These are phyloP conservation scores for Jamesozyma rosinii DNA, from an alignment of 805 yeast genomes.

Conservation along the genomic window DNA sequence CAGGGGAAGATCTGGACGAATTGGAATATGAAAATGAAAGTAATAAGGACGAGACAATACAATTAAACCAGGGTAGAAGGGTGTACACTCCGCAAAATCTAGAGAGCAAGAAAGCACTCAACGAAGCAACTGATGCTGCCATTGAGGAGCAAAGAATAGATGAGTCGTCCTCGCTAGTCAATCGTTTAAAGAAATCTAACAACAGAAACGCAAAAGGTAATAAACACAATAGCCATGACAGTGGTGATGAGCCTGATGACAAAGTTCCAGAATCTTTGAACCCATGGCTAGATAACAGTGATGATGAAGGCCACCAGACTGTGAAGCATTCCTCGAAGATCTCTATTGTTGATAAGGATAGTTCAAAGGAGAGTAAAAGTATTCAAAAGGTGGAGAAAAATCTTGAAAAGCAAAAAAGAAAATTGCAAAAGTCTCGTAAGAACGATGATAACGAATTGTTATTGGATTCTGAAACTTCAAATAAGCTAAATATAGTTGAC, in stretches of 20 bases:
- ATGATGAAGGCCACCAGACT: constrained; percentile 16
- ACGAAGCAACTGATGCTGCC: constrained; percentile 31
- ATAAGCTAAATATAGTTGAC: constrained; percentile 47
- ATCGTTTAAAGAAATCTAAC: constrained; percentile 28
- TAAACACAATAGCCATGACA: not conserved
- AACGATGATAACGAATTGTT: constrained; percentile 30
- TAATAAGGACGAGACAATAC: constrained; percentile 38
- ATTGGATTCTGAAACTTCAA: constrained; percentile 36
- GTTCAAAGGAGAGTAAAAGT: constrained; percentile 42
- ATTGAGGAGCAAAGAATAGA: constrained; percentile 43
- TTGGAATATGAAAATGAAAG: constrained; percentile 24
- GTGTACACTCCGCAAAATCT: constrained; percentile 54
- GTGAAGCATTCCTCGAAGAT: constrained; percentile 40
- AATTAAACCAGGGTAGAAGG: constrained; percentile 69
- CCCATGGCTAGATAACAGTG: constrained; percentile 42
- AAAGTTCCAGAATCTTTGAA: constrained; percentile 29
- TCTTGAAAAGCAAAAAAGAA: constrained; percentile 9
- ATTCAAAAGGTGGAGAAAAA: constrained; percentile 37
- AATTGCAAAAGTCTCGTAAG: constrained; percentile 22
- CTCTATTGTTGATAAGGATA: constrained; percentile 39
- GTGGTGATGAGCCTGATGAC: not conserved
- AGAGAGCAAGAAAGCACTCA: constrained; percentile 25
- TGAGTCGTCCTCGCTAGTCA: constrained; percentile 38
- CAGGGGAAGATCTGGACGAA: constrained; percentile 36
- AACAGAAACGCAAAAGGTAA: constrained; percentile 6